These are phyloP conservation scores for Wickerhamiella siamensis DNA, from an alignment of 805 yeast genomes.

Conservation along the genomic window DNA sequence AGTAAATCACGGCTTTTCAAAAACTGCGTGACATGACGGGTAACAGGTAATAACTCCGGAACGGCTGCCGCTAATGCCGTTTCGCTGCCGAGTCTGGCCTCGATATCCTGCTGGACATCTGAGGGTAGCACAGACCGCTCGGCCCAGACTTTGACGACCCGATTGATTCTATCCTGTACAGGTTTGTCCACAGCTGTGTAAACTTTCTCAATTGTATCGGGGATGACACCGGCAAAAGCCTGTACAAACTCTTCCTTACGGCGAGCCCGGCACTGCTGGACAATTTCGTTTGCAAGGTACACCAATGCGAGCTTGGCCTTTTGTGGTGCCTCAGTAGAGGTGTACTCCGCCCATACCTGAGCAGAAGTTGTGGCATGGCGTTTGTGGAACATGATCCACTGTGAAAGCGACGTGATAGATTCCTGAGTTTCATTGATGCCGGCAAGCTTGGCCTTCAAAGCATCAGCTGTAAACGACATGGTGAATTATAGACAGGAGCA, in stretches of 20 bases:
- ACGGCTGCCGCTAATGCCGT: neutral
- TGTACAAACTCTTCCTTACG: conserved; percentile 42
- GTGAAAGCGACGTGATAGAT: conserved; percentile 58
- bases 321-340: conserved; percentile 23
- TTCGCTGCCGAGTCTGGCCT: conserved; percentile 12
- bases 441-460: conserved; percentile 19
- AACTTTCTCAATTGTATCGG: conserved; percentile 26
- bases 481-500: too few relatives aligned
- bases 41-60: conserved; percentile 7
- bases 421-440: conserved; percentile 47
- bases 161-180: conserved; percentile 37
- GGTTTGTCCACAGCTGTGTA: conserved; percentile 28
- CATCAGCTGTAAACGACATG: conserved; percentile 18
- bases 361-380: conserved; percentile 42
- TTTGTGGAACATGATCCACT: conserved; percentile 56
- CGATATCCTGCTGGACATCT: conserved; percentile 23
- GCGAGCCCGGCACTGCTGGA: conserved; percentile 60
- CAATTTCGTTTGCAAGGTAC: conserved; percentile 67
- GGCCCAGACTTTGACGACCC: conserved; percentile 54
- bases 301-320: conserved; percentile 41
- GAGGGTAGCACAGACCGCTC: conserved; percentile 39
- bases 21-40: neutral
- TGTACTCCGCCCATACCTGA: conserved; percentile 34
- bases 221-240: conserved; percentile 38
- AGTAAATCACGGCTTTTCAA: neutral